Conservation (phyloP, 2,329 filamentous ascomycete species). For the Curvularia sp. region DNA sequence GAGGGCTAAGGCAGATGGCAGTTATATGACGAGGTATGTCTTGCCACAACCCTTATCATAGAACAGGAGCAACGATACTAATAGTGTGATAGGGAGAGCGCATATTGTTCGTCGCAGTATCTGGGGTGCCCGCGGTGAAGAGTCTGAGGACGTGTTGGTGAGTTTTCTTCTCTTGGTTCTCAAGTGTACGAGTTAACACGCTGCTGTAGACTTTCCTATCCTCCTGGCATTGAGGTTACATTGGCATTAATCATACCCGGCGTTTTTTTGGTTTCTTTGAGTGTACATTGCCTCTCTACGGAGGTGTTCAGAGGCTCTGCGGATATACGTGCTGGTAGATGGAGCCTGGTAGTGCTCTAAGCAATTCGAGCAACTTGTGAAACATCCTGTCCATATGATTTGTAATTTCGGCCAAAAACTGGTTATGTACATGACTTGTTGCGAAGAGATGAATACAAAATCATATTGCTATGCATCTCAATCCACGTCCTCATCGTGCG, state of each 20-base stretch:
- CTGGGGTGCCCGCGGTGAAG: conserved; percentile 35
- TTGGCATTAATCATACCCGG: conserved; percentile 4
- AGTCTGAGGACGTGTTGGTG: background rate
- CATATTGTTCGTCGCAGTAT: conserved; percentile 37
- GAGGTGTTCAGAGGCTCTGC: background rate
- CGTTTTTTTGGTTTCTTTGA: background rate
- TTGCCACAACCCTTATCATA: too few species aligned
- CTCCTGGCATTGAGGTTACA: background rate
- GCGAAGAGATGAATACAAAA: too few species aligned
- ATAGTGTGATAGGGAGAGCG: conserved; percentile 29
- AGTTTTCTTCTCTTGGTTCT: background rate
- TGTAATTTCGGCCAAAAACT: too few species aligned
- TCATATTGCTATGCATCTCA: background rate
- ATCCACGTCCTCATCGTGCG: conserved; percentile 7
- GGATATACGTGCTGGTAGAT: background rate
- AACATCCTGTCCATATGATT: background rate
- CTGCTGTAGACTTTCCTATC: background rate
- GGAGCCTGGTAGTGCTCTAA: background rate
- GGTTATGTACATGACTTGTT: too few species aligned
- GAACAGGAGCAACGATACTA: conserved; percentile 1
- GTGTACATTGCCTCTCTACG: background rate
- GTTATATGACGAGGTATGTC: conserved; percentile 48
- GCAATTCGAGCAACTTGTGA: background rate
- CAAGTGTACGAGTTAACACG: background rate
- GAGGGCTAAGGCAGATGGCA: conserved; percentile 47